A percentile compares a stretch with the other conserved stretches of the same genome.
phyloP scores from a whole-genome alignment of 176 grass and related monocot genomes.

The Saccharum officinarum region DNA sequence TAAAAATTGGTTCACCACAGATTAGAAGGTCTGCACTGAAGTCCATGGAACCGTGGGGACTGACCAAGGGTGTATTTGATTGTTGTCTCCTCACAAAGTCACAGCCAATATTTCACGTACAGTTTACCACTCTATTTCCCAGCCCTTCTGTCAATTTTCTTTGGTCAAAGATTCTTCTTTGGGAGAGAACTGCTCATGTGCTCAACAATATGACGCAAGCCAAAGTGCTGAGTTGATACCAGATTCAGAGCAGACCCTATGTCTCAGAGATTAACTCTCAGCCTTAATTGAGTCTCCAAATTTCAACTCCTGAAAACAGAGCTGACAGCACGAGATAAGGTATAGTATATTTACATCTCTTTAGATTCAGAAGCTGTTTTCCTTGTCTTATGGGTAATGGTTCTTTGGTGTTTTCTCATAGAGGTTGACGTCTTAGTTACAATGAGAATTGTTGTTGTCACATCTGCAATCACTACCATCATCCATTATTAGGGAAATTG shows the following conservation, averaged over 20 bases:
- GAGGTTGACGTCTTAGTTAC: slow-evolving; percentile 65
- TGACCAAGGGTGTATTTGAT: slow-evolving; percentile 71
- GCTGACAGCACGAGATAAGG: slow-evolving; percentile 58
- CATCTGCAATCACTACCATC: slow-evolving; percentile 62
- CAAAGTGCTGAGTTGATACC: slow-evolving; percentile 33
- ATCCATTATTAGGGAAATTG: slow-evolving; percentile 48
- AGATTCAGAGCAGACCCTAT: slow-evolving; percentile 52
- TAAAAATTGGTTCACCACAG: slow-evolving; percentile 49
- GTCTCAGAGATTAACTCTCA: slow-evolving; percentile 69
- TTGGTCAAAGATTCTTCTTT: slow-evolving; percentile 52
- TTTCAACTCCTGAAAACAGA: slow-evolving; percentile 67
- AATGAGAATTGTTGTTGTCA: slow-evolving; percentile 65
- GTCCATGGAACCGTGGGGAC: slow-evolving; percentile 89
- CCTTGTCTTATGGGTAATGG: slow-evolving; percentile 20
- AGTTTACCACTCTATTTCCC: slow-evolving; percentile 70
- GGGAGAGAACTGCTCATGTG: slow-evolving; percentile 21
- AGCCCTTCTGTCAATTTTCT: slow-evolving; percentile 60
- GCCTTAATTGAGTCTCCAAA: slow-evolving; percentile 63
- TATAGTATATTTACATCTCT: slow-evolving; percentile 26
- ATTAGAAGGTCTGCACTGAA: slow-evolving; percentile 73
- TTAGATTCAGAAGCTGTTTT: slow-evolving; percentile 28
- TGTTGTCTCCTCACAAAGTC: slow-evolving; percentile 56
- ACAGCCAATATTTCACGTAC: slow-evolving; percentile 61
- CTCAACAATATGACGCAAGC: slow-evolving; percentile 38
- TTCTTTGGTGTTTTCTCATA: slow-evolving; percentile 21